phyloP scores from a whole-genome alignment of 768 basidiomycete genomes.

The Lactarius quietus region DNA sequence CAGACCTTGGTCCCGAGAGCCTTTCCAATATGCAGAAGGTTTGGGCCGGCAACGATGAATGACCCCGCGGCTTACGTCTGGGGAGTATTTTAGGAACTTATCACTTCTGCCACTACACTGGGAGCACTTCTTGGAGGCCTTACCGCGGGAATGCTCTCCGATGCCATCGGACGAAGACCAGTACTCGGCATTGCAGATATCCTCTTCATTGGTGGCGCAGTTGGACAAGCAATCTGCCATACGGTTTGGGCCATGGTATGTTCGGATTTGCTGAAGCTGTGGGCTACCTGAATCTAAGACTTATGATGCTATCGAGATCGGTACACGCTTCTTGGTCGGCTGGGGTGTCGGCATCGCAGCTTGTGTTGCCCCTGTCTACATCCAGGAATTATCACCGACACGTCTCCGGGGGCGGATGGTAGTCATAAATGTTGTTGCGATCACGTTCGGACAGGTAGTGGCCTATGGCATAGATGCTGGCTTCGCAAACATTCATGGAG shows the following conservation, averaged over 20 bases:
- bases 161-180: slow-evolving; percentile 62
- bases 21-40: slow-evolving; percentile 67
- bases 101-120: slow-evolving; percentile 75
- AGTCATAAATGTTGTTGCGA: slow-evolving; percentile 77
- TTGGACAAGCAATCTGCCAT: slow-evolving; percentile 66
- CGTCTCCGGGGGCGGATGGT: slow-evolving; percentile 73
- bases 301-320: slow-evolving; percentile 43
- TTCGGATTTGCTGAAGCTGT: not conserved
- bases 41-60: not conserved
- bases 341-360: slow-evolving; percentile 71
- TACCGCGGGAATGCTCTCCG: slow-evolving; percentile 62
- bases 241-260: slow-evolving; percentile 67
- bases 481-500: slow-evolving; percentile 52
- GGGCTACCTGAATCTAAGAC: not conserved
- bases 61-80: not conserved
- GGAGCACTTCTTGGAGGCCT: slow-evolving; percentile 77
- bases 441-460: slow-evolving; percentile 77
- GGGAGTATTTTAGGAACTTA: slow-evolving; percentile 54
- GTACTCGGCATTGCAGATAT: slow-evolving; percentile 65
- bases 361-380: slow-evolving; percentile 77
- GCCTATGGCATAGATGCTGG: slow-evolving; percentile 73
- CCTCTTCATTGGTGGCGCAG: slow-evolving; percentile 71
- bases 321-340: slow-evolving; percentile 71
- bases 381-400: slow-evolving; percentile 79
- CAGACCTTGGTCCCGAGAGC: slow-evolving; percentile 55